Evolutionary conservation across 306 rosid genomes (phyloP).

Genomic region (Fragaria vesca): DNA sequence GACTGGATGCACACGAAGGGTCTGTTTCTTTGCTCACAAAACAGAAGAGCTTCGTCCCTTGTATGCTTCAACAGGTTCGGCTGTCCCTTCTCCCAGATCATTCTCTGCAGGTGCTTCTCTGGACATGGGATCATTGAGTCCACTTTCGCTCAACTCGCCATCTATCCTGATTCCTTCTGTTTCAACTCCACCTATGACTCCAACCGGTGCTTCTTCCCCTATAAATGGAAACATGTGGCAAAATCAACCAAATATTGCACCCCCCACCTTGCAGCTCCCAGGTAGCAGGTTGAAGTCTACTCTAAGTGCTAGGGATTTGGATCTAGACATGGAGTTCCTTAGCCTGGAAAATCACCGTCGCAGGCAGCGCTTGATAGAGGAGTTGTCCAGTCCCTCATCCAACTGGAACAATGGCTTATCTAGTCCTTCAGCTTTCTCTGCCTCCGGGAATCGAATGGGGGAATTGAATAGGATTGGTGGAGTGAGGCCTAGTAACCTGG

Average conservation of each 20-base stretch:
- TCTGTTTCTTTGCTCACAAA: constrained; percentile 89
- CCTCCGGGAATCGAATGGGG: constrained; percentile 40
- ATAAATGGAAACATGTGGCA: constrained; percentile 53
- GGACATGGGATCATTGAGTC: constrained; percentile 54
- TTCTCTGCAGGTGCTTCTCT: constrained; percentile 34
- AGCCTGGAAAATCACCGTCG: constrained; percentile 44
- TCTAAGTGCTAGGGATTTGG: constrained; percentile 49
- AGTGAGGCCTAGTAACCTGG: constrained; percentile 58
- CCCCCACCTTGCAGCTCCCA: constrained; percentile 60
- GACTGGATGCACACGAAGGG: constrained; percentile 61
- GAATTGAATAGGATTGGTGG: constrained; percentile 51
- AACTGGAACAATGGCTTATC: constrained; percentile 55
- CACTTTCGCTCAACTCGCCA: constrained; percentile 47
- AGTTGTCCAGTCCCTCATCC: constrained; percentile 50
- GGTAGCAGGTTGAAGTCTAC: constrained; percentile 63
- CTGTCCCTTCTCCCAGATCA: constrained; percentile 76
- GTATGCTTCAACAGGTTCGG: constrained; percentile 84
- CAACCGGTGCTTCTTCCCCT: constrained; percentile 59
- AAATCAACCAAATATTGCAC: constrained; percentile 40
- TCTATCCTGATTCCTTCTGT: constrained; percentile 44
- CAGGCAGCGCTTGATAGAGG: constrained; percentile 56
- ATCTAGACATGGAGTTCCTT: constrained; percentile 45
- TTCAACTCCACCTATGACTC: constrained; percentile 61
- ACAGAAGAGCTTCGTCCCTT: constrained; percentile 83
- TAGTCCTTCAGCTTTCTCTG: constrained; percentile 34